These are phyloP conservation scores for Saturnispora bothae DNA, from an alignment of 805 yeast species.

Conservation along the genomic window DNA sequence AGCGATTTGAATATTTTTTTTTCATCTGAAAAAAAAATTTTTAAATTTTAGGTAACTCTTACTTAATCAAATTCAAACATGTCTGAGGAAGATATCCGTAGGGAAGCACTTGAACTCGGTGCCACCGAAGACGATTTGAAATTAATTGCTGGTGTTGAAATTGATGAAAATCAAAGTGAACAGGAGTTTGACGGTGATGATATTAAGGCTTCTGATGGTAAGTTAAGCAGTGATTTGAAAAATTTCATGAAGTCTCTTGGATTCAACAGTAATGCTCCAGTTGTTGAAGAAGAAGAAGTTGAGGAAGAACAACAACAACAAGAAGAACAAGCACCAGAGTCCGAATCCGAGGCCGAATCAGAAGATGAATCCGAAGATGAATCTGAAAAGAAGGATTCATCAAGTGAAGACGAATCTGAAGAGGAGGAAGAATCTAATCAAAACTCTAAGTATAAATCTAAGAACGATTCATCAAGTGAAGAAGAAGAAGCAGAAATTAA, in stretches of 20 bases:
- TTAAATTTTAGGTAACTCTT: constrained; percentile 9
- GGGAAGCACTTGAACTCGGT: constrained; percentile 72
- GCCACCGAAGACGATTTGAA: constrained; percentile 78
- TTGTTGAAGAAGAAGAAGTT: constrained; percentile 31
- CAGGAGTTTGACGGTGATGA: constrained; percentile 40
- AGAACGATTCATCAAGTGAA: constrained; percentile 15
- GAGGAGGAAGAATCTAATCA: constrained; percentile 22
- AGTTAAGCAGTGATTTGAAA: constrained; percentile 43
- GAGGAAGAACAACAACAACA: constrained; percentile 27
- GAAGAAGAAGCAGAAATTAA: constrained; percentile 24
- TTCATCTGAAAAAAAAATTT: constrained; percentile 5
- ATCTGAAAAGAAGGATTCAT: constrained; percentile 17
- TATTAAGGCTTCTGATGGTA: constrained; percentile 30
- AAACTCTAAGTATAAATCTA: constrained; percentile 27
- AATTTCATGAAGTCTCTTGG: constrained; percentile 62
- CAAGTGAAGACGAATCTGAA: constrained; percentile 5
- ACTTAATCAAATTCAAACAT: constrained; percentile 9
- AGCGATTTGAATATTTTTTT: background rate
- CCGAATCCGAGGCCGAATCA: constrained; percentile 27
- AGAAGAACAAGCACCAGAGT: constrained; percentile 29
- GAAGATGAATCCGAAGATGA: constrained; percentile 18
- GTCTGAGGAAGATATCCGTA: constrained; percentile 34
- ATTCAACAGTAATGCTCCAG: constrained; percentile 32
- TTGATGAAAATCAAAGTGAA: constrained; percentile 39
- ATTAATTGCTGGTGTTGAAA: constrained; percentile 41